Conservation (phyloP, 805 yeast genomes). For the Metschnikowia cubensis region DNA sequence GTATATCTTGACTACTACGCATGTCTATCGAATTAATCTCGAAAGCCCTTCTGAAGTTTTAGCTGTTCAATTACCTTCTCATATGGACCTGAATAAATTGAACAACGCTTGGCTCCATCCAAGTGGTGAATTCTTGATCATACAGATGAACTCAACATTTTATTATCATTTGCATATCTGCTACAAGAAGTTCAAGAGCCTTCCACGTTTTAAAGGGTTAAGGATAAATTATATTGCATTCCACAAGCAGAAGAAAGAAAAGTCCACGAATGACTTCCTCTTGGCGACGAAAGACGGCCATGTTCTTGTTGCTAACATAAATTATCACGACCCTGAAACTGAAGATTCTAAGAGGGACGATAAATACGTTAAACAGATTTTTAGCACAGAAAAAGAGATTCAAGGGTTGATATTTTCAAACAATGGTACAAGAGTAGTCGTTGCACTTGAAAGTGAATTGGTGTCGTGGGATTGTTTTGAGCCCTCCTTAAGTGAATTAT, state of each 20-base stretch:
- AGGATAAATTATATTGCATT: slow-evolving; percentile 29
- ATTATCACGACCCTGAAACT: slow-evolving; percentile 25
- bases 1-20: slow-evolving; percentile 25
- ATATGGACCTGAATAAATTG: slow-evolving; percentile 13
- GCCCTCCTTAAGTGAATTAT: slow-evolving; percentile 24
- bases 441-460: slow-evolving; percentile 18
- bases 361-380: slow-evolving; percentile 28
- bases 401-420: slow-evolving; percentile 20
- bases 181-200: slow-evolving; percentile 36
- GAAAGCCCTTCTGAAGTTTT: slow-evolving; percentile 33
- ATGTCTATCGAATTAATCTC: slow-evolving; percentile 31
- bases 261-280: slow-evolving; percentile 29
- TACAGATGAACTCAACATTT: slow-evolving; percentile 22
- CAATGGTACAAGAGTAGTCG: slow-evolving; percentile 21
- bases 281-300: slow-evolving; percentile 28
- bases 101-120: slow-evolving; percentile 37
- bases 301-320: slow-evolving; percentile 25
- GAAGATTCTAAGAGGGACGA: slow-evolving; percentile 35
- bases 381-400: slow-evolving; percentile 16
- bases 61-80: slow-evolving; percentile 20
- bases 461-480: slow-evolving; percentile 36
- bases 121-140: slow-evolving; percentile 32
- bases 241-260: slow-evolving; percentile 2
- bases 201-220: slow-evolving; percentile 46
- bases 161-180: slow-evolving; percentile 44